Evolutionary conservation across 768 basidiomycete species (phyloP).

Genomic region (Leccinellum luteum): DNA sequence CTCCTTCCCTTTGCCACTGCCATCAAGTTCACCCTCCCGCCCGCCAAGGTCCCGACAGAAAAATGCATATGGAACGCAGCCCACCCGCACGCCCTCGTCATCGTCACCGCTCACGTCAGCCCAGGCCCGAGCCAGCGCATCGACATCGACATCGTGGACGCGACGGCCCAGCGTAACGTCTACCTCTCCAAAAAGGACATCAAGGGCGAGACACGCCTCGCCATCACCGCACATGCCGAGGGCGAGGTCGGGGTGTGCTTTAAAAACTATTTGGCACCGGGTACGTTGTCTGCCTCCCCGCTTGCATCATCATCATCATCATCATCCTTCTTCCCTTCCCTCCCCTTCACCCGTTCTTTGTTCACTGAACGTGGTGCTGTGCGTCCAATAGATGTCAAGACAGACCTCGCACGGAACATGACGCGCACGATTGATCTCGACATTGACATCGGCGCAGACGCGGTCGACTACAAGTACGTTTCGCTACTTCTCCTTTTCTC

Average conservation of each 20-base stretch:
- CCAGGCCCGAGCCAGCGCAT: constrained; percentile 74
- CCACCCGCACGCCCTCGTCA: constrained; percentile 82
- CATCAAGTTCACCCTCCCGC: constrained; percentile 82
- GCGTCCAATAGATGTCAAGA: constrained; percentile 39
- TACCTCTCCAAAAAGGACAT: constrained; percentile 89
- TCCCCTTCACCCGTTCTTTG: not conserved
- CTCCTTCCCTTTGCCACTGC: constrained; percentile 41
- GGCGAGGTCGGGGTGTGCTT: constrained; percentile 97
- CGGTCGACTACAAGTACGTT: constrained; percentile 96
- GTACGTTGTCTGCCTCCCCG: constrained; percentile 35
- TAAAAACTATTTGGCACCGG: constrained; percentile 70
- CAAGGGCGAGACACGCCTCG: constrained; percentile 87
- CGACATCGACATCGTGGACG: constrained; percentile 94
- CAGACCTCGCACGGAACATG: constrained; percentile 47
- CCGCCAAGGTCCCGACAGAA: constrained; percentile 66
- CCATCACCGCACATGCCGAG: constrained; percentile 89
- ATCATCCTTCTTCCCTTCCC: no score
- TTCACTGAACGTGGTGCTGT: not conserved
- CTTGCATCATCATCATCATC: not conserved
- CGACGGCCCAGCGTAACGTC: constrained; percentile 77
- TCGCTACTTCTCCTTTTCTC: not conserved
- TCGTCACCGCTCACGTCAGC: constrained; percentile 92
- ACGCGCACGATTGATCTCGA: constrained; percentile 85
- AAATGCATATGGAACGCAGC: constrained; percentile 98
- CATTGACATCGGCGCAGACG: constrained; percentile 97